These are phyloP conservation scores for Chytridium lagenaria DNA, from an alignment of 371 early-diverging fungal species.

Conservation along the genomic window DNA sequence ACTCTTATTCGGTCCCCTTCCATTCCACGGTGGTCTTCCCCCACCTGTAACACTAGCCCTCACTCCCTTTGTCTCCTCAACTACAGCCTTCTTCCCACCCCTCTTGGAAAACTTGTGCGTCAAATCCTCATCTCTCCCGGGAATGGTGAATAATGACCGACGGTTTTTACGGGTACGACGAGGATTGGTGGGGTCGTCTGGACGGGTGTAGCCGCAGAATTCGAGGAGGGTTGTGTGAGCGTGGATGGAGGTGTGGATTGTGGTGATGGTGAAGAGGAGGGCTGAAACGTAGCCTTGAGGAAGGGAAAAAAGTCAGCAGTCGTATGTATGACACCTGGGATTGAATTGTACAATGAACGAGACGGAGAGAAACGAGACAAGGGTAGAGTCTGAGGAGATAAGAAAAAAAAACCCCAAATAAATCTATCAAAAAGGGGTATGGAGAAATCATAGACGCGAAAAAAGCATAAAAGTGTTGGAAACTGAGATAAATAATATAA, in stretches of 20 bases:
- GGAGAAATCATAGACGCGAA: neutral
- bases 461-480: neutral
- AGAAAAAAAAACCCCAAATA: no score
- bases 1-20: neutral
- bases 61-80: neutral
- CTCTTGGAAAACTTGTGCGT: slow-evolving; percentile 13
- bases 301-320: neutral
- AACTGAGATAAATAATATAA: no score
- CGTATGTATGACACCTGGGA: neutral
- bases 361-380: no score
- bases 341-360: no score
- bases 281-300: neutral
- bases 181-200: neutral
- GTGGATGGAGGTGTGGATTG: neutral
- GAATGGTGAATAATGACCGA: slow-evolving; percentile 13
- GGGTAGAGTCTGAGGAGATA: no score
- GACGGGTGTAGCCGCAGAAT: slow-evolving; percentile 13
- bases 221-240: neutral
- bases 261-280: slow-evolving; percentile 14
- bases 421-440: no score
- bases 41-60: slow-evolving; percentile 4
- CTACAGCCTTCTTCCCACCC: slow-evolving; percentile 7
- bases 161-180: neutral
- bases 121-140: slow-evolving; percentile 13
- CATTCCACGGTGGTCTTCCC: neutral